phyloP scores from a whole-genome alignment of 768 basidiomycete genomes.

The Boletus rubroflammeus region DNA sequence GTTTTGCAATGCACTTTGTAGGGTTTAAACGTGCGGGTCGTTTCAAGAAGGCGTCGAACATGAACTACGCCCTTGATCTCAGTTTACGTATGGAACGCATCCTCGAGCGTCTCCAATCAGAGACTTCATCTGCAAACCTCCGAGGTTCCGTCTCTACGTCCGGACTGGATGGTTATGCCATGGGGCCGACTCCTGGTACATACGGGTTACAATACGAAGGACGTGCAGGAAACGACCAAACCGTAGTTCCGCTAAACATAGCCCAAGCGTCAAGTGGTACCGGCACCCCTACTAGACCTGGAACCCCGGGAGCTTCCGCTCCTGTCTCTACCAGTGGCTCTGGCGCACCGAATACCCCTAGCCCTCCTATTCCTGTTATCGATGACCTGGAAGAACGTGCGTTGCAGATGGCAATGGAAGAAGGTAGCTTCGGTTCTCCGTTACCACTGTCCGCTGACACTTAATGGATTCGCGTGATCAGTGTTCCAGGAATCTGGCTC shows the following conservation, averaged over 20 bases:
- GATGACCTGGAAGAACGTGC: slow-evolving; percentile 47
- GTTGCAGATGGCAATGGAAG: slow-evolving; percentile 48
- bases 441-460: slow-evolving; percentile 36
- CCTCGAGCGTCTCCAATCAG: slow-evolving; percentile 30
- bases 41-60: slow-evolving; percentile 93
- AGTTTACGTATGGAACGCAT: slow-evolving; percentile 36
- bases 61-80: slow-evolving; percentile 71
- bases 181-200: slow-evolving; percentile 35
- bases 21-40: slow-evolving; percentile 54
- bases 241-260: slow-evolving; percentile 23
- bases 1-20: not conserved
- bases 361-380: slow-evolving; percentile 18
- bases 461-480: slow-evolving; percentile 35
- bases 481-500: slow-evolving; percentile 51
- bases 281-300: slow-evolving; percentile 26
- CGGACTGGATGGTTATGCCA: slow-evolving; percentile 20
- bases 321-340: slow-evolving; percentile 3
- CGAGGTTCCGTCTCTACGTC: slow-evolving; percentile 24
- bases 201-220: slow-evolving; percentile 68
- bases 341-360: slow-evolving; percentile 8
- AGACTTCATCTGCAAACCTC: slow-evolving; percentile 19
- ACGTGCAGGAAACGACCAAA: slow-evolving; percentile 57
- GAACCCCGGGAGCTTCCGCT: slow-evolving; percentile 20
- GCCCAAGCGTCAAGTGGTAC: slow-evolving; percentile 15
- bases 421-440: slow-evolving; percentile 36